These are phyloP conservation scores for Aspergillus funiculosus DNA, from an alignment of 495 filamentous ascomycete genomes.

Conservation along the genomic window DNA sequence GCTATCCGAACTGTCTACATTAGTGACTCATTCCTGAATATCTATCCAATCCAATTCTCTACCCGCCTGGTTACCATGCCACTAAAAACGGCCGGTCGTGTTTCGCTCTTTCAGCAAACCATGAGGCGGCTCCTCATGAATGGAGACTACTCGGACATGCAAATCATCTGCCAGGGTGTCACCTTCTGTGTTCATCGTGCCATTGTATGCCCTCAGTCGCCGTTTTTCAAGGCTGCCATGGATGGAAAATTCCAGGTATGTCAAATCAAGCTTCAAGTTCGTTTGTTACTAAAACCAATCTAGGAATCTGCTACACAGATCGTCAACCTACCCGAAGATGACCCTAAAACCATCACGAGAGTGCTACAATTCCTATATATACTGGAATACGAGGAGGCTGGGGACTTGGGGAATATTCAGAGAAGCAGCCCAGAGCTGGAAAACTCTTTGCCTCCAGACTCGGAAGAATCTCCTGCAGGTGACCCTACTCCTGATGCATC, in stretches of 20 bases:
- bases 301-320: background rate
- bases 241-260: background rate
- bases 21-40: too few relatives aligned
- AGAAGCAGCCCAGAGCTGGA: background rate
- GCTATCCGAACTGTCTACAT: too few relatives aligned
- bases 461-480: too few relatives aligned
- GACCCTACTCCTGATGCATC: too few relatives aligned
- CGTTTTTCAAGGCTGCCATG: background rate
- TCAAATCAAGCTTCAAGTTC: too few relatives aligned
- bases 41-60: too few relatives aligned
- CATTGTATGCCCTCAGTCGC: conserved; percentile 5
- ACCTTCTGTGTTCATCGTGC: conserved; percentile 6
- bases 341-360: background rate
- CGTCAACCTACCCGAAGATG: conserved; percentile 3
- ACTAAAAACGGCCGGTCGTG: background rate
- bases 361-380: background rate
- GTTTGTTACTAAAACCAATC: too few relatives aligned
- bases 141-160: background rate
- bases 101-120: background rate
- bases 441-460: too few relatives aligned
- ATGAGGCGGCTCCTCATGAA: too few relatives aligned
- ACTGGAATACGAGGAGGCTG: background rate
- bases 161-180: background rate
- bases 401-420: background rate
- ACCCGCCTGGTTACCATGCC: too few relatives aligned